Base-by-base conservation (phyloP, 257 asterid genomes). In the Solanum medicagineum region DNA sequence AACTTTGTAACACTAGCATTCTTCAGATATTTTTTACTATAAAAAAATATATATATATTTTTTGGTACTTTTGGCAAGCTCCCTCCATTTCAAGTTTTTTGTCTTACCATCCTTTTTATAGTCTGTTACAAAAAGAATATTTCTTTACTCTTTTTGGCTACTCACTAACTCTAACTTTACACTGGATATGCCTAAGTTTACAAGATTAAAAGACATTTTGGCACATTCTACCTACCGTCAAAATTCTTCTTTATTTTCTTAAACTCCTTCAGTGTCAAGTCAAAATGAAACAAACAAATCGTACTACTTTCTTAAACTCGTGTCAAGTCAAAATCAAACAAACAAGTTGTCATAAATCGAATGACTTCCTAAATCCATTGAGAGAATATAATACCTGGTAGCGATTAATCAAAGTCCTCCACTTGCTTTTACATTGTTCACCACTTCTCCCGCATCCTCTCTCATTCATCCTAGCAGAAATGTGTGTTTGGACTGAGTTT, bases 341-440 rank as follows among this genome's bases (percentile, higher is more conserved):
- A 60, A 57, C 26, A 57, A 57, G 20, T 57, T 1, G 13, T 8
- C 19, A 22, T 4, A 2, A 20, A 26, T 13, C 44, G 6, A 65
- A 26, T 14, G 32, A 10, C n/a, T 66, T 14, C 16, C 73, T 66
- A 66, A 66, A 66, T 14, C 29, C 14, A 66, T 66, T 69, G 49
- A 69, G 51, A 36, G 14, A 20, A 70, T 19, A 70, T 19, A 36
- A 19, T 69, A 70, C 98, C 98, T 92, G 89, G 84, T 89, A 95
- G 44, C 91, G 85, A 71, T 40, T 75, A 32, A 93, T 91, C 68
- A 95, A 95, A 87, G 87, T 89, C 36, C 91, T 89, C 98, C 98
- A 95, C 91, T 94, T 95, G 91, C 88, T 84, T 85, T 89, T 92
- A 89, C 98, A 95, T 88, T 92, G 99, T 77, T 93, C 93, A 83